phyloP scores from a whole-genome alignment of 2,329 filamentous ascomycete species.

The Cucurbitaria berberidis region DNA sequence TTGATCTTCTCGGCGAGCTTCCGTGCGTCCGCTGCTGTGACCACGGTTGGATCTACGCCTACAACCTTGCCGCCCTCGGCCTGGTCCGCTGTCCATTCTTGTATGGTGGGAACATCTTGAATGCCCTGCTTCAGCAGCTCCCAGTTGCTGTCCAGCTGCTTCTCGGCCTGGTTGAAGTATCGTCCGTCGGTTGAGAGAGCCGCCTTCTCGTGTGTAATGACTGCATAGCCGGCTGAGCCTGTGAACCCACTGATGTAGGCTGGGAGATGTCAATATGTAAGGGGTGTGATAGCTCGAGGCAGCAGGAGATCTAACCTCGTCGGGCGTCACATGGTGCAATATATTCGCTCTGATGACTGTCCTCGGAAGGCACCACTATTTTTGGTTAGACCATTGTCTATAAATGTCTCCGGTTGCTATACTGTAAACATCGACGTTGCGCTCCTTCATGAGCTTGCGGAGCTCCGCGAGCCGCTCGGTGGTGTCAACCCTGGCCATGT shows the following conservation, averaged over 20 bases:
- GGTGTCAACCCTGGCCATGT: slow-evolving; percentile 83
- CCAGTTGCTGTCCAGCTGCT: slow-evolving; percentile 93
- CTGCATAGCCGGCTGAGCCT: slow-evolving; percentile 90
- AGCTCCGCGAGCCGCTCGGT: slow-evolving; percentile 76
- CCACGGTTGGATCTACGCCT: slow-evolving; percentile 86
- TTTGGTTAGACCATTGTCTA: slow-evolving; percentile 45
- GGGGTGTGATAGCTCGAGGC: slow-evolving; percentile 20
- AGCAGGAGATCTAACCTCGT: slow-evolving; percentile 61
- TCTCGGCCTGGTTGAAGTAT: slow-evolving; percentile 95
- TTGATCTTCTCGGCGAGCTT: slow-evolving; percentile 86
- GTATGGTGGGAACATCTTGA: slow-evolving; percentile 94
- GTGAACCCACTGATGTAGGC: slow-evolving; percentile 93
- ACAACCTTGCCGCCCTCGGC: slow-evolving; percentile 86
- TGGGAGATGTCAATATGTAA: slow-evolving; percentile 42
- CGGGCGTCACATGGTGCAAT: slow-evolving; percentile 94
- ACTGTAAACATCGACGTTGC: slow-evolving; percentile 93
- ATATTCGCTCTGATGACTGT: slow-evolving; percentile 97
- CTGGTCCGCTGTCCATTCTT: slow-evolving; percentile 91
- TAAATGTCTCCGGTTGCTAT: slow-evolving; percentile 42
- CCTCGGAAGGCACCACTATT: slow-evolving; percentile 92
- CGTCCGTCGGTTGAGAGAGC: slow-evolving; percentile 92
- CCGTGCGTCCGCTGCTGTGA: slow-evolving; percentile 74
- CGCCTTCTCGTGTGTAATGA: slow-evolving; percentile 84
- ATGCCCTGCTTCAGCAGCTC: slow-evolving; percentile 88
- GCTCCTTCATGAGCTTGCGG: slow-evolving; percentile 83